These are phyloP conservation scores for Diaporthe humulicola DNA, from an alignment of 2,329 filamentous ascomycete species.

Conservation along the genomic window DNA sequence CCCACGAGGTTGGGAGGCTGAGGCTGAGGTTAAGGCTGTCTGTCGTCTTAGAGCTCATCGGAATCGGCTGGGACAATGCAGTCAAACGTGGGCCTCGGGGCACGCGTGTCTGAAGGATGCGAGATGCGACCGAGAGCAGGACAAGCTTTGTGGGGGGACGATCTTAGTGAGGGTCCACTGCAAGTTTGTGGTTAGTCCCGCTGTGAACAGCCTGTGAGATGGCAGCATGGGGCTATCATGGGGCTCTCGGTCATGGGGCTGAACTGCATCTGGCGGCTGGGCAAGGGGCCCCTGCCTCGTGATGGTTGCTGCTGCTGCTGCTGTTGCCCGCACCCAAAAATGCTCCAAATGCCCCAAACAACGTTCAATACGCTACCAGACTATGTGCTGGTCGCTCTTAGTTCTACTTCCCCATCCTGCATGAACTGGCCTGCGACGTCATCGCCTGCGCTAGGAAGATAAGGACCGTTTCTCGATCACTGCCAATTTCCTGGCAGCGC, in stretches of 20 bases:
- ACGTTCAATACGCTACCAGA: neutral
- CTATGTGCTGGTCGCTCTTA: neutral
- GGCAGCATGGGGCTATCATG: neutral
- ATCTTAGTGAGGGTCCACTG: slow-evolving; percentile 8
- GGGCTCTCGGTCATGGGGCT: neutral
- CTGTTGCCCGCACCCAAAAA: neutral
- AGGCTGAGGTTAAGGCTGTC: too few relatives aligned
- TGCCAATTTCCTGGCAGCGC: slow-evolving; percentile 11
- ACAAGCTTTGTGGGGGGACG: slow-evolving; percentile 31
- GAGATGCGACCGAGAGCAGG: slow-evolving; percentile 1
- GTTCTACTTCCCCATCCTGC: neutral
- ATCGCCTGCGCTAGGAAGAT: slow-evolving; percentile 11
- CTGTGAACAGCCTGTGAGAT: neutral
- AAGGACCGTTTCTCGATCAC: neutral
- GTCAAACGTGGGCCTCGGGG: neutral
- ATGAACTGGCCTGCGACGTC: slow-evolving; percentile 16
- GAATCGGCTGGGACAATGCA: neutral
- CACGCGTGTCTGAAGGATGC: neutral
- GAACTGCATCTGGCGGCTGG: neutral
- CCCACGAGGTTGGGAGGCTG: neutral
- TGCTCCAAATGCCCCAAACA: slow-evolving; percentile 8
- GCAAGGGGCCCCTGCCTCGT: neutral
- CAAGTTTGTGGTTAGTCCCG: neutral
- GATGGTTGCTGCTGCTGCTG: neutral
- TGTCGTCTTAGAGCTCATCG: neutral